Evolutionary conservation across 441 rosid species (phyloP).

Genomic region (Croton setiger): DNA sequence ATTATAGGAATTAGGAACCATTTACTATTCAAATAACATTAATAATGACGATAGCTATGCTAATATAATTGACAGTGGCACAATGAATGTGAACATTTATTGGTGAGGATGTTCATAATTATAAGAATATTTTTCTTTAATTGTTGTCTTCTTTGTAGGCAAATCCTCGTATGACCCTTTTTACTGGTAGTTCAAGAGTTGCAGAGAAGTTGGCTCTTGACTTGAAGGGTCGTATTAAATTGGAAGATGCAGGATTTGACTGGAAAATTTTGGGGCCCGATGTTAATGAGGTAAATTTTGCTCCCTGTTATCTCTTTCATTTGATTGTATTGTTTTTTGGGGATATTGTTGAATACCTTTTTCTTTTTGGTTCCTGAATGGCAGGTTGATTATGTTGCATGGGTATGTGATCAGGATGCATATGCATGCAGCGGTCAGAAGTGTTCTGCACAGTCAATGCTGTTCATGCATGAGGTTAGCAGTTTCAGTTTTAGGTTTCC

Average conservation of each 20-base stretch:
- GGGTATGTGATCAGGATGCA: conserved; percentile 99
- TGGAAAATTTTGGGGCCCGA: conserved; percentile 99
- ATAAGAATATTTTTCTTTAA: not conserved
- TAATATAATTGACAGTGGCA: not conserved
- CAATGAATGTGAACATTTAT: not conserved
- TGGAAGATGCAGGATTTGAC: conserved; percentile 99
- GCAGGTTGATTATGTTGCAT: conserved; percentile 92
- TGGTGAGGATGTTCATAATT: not conserved
- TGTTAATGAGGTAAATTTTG: conserved; percentile 72
- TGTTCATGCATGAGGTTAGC: conserved; percentile 93
- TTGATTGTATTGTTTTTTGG: not conserved
- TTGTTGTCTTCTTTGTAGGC: conserved; percentile 43
- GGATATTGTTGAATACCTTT: conserved; percentile 12
- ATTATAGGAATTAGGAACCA: not conserved
- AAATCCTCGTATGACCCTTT: conserved; percentile 91
- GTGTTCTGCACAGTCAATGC: conserved; percentile 93
- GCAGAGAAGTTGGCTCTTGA: conserved; percentile 95
- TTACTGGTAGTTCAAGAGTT: conserved; percentile 95
- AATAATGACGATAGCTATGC: not conserved
- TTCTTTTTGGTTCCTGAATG: conserved; percentile 24
- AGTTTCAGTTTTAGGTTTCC: conserved; percentile 14
- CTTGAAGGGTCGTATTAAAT: conserved; percentile 77
- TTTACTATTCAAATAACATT: not conserved
- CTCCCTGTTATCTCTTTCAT: not conserved
- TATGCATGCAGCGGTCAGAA: conserved; percentile 99